phyloP scores from a whole-genome alignment of 306 rosid genomes.

The Cotoneaster glaucophyllus region DNA sequence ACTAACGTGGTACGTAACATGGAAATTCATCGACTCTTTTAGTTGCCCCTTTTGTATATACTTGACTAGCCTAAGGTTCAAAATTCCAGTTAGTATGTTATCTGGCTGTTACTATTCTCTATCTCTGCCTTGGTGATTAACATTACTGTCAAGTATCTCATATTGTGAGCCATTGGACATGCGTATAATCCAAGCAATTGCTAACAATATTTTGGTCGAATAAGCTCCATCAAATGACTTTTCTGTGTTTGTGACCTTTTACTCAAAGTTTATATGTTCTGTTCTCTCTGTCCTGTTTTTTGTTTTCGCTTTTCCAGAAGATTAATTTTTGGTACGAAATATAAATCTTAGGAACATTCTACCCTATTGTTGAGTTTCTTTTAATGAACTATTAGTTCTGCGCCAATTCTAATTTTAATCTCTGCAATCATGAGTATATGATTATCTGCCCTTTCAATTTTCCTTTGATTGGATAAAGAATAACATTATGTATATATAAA shows the following conservation, averaged over 20 bases:
- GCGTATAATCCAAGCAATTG: constrained; percentile 1
- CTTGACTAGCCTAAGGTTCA: neutral
- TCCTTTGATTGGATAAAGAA: neutral
- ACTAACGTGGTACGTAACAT: constrained; percentile 65
- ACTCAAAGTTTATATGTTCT: neutral
- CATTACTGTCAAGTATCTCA: neutral
- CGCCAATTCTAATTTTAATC: neutral
- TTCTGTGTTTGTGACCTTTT: neutral
- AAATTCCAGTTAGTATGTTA: neutral
- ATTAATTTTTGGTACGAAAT: neutral
- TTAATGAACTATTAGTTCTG: neutral
- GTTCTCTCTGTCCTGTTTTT: neutral
- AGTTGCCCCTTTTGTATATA: neutral
- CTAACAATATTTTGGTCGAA: neutral
- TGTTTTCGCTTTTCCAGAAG: neutral
- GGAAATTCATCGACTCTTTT: constrained; percentile 7
- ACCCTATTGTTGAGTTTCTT: neutral
- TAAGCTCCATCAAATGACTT: neutral
- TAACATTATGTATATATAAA: constrained; percentile 1
- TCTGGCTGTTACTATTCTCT: neutral
- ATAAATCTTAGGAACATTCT: neutral
- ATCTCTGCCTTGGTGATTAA: neutral
- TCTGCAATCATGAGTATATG: neutral
- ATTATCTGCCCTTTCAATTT: neutral
- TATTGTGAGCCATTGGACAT: constrained; percentile 10